Percentiles rank a stretch among this genome's conserved stretches.
These are phyloP conservation scores for Lichtheimia hyalospora DNA, from an alignment of 371 early-diverging fungal genomes.

Conservation along the genomic window DNA sequence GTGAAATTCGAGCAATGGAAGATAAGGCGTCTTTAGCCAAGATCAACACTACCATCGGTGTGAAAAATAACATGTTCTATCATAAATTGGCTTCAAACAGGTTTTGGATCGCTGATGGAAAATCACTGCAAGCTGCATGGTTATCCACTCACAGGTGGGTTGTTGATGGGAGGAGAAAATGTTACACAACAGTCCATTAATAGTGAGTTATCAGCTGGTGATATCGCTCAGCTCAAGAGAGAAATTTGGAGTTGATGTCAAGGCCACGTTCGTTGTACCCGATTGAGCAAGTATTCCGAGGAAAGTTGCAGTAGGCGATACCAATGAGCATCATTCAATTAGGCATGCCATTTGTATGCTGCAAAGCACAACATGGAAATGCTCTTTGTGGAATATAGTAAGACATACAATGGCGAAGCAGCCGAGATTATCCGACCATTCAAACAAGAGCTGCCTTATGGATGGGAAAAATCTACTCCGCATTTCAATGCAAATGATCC, in stretches of 20 bases:
- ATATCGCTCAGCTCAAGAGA: slow-evolving; percentile 80
- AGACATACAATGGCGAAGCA: slow-evolving; percentile 58
- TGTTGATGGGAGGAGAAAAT: background rate
- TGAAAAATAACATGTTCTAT: background rate
- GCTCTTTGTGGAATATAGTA: slow-evolving; percentile 58
- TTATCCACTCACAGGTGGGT: slow-evolving; percentile 66
- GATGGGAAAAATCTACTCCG: slow-evolving; percentile 70
- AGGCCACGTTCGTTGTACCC: slow-evolving; percentile 68
- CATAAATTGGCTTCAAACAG: background rate
- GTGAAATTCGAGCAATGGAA: slow-evolving; percentile 75
- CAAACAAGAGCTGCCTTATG: slow-evolving; percentile 65
- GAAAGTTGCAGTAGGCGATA: background rate
- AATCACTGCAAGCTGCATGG: slow-evolving; percentile 89
- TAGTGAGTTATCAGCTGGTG: slow-evolving; percentile 56
- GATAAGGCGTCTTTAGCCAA: slow-evolving; percentile 89
- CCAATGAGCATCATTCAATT: slow-evolving; percentile 49
- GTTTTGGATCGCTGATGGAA: slow-evolving; percentile 77
- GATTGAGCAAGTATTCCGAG: slow-evolving; percentile 5
- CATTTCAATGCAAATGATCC: slow-evolving; percentile 71
- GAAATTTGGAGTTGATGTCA: slow-evolving; percentile 76
- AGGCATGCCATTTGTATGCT: too few species aligned
- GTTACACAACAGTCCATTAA: too few species aligned
- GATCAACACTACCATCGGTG: slow-evolving; percentile 80
- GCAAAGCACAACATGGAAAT: slow-evolving; percentile 72
- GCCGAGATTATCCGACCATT: slow-evolving; percentile 78